Base-by-base conservation (phyloP, 176 grass and related monocot species). In the Juncus inflexus region DNA sequence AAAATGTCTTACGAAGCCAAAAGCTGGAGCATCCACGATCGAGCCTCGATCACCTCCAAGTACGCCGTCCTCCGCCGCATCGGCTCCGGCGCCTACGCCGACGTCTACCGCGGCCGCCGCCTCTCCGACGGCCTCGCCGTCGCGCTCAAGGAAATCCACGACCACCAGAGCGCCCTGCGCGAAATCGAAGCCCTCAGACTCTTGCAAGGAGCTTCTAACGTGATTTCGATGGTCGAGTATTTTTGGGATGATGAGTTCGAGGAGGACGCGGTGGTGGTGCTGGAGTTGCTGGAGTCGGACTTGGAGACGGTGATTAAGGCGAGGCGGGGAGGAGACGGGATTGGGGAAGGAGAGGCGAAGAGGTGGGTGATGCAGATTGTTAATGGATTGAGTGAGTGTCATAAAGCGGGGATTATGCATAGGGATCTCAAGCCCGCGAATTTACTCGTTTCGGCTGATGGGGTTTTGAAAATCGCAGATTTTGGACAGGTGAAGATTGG, bases 61-160 rank as follows among this genome's bases (percentile, higher is more conserved):
- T 97, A 97, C 57, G 87, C 91, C 60, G 79, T 97, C 70, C 85
- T 97, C 55, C 77, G 82, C 16, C 77, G 75, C 38, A 84, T 90
- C 8, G 92, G 92, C 38, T 91, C 87, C 39, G 87, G 92, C 12
- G 77, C 92, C 6, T 97, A 97, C 67, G 87, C 92, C 5, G 92
- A 97, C 67, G 92, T 97, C 28, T 97, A 97, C 79, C 87, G 82
- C 28, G 87, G 74, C 58, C 85, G 84, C 60, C 92, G 92, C 59
- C 87, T 77, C 51, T 97, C 87, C 60, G 87, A 91, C 72, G 80
- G 85, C 42, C 74, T 86, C 39, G 1, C 39, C 3, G 87, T 91
- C 39, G 92, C 92, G 19, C 82, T 97, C 55, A 97, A 97, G 71
- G 92, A 97, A 77, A 74, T 97, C 56, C 92, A 97, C 67, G 92